These are phyloP conservation scores for Diaporthe vaccinii DNA, from an alignment of 2,329 filamentous ascomycete genomes.

Conservation along the genomic window DNA sequence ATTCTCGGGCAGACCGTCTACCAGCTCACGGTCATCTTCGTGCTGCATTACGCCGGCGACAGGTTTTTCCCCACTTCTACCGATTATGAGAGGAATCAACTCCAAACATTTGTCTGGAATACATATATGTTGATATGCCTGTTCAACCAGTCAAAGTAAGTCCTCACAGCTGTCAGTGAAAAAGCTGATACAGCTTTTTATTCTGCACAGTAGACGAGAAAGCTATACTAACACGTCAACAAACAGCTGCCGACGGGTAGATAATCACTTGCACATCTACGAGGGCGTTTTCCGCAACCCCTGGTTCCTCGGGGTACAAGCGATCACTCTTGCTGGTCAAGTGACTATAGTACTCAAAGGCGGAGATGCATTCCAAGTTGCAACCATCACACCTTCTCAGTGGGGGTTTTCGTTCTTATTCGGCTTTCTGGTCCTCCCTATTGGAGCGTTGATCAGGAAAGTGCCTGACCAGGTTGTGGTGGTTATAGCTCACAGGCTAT, in stretches of 20 bases:
- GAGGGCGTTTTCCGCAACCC: constrained; percentile 81
- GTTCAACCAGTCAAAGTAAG: constrained; percentile 73
- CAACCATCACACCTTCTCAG: constrained; percentile 71
- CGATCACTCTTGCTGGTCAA: constrained; percentile 77
- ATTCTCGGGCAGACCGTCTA: constrained; percentile 81
- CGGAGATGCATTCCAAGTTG: constrained; percentile 75
- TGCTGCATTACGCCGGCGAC: constrained; percentile 71
- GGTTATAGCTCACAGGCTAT: constrained; percentile 3
- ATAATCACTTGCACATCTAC: constrained; percentile 88
- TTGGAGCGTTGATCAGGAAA: constrained; percentile 17
- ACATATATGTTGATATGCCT: constrained; percentile 93
- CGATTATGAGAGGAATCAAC: constrained; percentile 58
- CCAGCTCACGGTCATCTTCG: constrained; percentile 74
- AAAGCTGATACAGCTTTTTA: not conserved
- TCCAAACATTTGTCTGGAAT: constrained; percentile 82
- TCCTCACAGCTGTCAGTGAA: not conserved
- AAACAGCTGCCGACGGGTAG: constrained; percentile 77
- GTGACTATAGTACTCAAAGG: constrained; percentile 80
- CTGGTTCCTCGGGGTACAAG: constrained; percentile 80
- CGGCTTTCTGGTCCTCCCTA: constrained; percentile 71
- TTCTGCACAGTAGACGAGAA: not conserved
- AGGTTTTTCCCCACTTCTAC: constrained; percentile 56
- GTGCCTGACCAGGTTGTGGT: constrained; percentile 14
- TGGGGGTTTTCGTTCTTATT: constrained; percentile 80
- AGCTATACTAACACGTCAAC: not conserved